Evolutionary conservation across 75 land plant species (phyloP), one percentile per base, ranked within the genome.

Genomic region (Picea sitchensis): DNA sequence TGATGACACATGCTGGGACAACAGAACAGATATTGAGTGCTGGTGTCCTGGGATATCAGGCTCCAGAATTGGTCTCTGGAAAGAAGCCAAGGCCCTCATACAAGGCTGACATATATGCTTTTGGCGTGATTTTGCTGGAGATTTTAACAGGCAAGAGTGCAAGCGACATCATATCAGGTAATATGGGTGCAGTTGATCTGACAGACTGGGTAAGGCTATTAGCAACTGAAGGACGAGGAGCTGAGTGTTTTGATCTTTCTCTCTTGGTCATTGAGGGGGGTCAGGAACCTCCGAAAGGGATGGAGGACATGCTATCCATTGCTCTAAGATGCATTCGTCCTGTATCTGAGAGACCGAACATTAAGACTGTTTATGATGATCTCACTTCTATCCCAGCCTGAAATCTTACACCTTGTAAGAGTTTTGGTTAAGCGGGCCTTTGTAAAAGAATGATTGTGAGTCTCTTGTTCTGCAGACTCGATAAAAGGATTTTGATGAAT

Each of bases 1-100:
- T 95, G 56, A 98, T 98, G 98, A 95, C 99, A 41, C 86, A 81
- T 41, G 89, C 92, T 18, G 98, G 96, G 30, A 95, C 96, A 15
- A 79, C 88, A 26, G 98, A 98, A 59, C 99, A 95, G 80, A 88
- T 98, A 76, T 83, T 93, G 5, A 95, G 94, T 81, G 86, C 94
- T 26, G 98, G 96, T 14, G 90, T 92, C 41, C 82, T 95, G 5
- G 99, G 98, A 5, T 98, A 98, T 67, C 85, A 94, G 13, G 94
- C 99, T 6, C 98, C 99, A 18, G 99, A 98, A 82, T 82, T 98
- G 60, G 91, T 93, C 38, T 87, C 87, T 21, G 80, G 91, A 68
- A 93, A 90, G 88, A 97, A 93, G 79, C 99, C 99, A 13, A 64
- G 79, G 13, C 99, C 96, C 4, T 88, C 99, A 4, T 86, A 90